Conservation (phyloP, 371 early-diverging fungal species). For the Circinella minor region DNA sequence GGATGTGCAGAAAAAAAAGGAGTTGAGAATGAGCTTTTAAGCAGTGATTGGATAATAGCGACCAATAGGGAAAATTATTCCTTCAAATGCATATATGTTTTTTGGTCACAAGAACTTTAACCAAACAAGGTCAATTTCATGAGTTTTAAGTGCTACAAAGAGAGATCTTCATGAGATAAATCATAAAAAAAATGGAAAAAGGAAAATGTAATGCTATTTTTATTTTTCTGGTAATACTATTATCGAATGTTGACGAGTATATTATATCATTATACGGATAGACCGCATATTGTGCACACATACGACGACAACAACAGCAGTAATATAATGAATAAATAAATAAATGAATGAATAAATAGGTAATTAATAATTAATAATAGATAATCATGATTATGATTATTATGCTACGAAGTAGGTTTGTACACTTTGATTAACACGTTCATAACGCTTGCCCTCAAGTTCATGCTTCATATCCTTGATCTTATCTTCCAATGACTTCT, state of each 20-base stretch:
- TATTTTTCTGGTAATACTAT: too few relatives aligned
- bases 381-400: not conserved
- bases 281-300: too few relatives aligned
- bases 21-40: not conserved
- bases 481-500: constrained; percentile 49
- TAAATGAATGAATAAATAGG: too few relatives aligned
- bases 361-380: not conserved
- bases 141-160: not conserved
- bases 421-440: constrained; percentile 53
- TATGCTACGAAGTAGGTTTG: constrained; percentile 37
- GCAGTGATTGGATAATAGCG: constrained; percentile 1
- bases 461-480: constrained; percentile 63
- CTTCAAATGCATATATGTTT: not conserved
- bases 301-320: too few relatives aligned
- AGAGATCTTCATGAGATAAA: not conserved
- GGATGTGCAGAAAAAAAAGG: not conserved
- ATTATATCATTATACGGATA: too few relatives aligned
- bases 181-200: too few relatives aligned
- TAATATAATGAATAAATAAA: too few relatives aligned
- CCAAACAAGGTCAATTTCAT: not conserved
- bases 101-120: not conserved
- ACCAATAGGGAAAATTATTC: constrained; percentile 13
- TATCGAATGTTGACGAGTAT: too few relatives aligned
- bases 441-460: constrained; percentile 52
- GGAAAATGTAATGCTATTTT: too few relatives aligned